A percentile compares a stretch with the other conserved stretches of the same genome.
These are phyloP conservation scores for Tulasnella sp. DNA, from an alignment of 768 basidiomycete genomes.

Conservation along the genomic window DNA sequence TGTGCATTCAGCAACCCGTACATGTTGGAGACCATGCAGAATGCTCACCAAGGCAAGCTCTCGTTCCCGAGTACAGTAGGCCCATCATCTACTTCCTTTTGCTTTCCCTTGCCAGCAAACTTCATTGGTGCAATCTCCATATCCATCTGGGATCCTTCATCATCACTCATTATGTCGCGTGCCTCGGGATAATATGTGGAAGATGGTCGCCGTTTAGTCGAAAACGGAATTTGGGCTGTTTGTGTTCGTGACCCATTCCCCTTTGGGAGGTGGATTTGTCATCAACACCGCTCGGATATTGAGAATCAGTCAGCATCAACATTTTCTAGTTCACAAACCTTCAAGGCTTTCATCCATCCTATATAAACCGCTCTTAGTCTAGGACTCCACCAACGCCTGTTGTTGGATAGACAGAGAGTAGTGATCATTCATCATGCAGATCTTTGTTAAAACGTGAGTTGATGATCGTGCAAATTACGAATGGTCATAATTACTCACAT, in stretches of 20 bases:
- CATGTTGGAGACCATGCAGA: constrained; percentile 1
- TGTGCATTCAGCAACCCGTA: not conserved
- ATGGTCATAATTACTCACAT: too few species aligned
- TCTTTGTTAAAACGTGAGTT: constrained; percentile 91
- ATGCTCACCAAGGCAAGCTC: constrained; percentile 68
- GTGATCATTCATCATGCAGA: constrained; percentile 55
- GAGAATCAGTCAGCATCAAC: not conserved
- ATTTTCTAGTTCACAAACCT: not conserved
- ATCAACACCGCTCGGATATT: constrained; percentile 4
- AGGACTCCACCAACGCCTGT: constrained; percentile 74
- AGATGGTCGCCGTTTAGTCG: constrained; percentile 5
- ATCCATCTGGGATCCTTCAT: constrained; percentile 9
- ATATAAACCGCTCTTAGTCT: constrained; percentile 41
- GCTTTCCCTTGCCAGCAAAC: constrained; percentile 47
- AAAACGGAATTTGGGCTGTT: constrained; percentile 1
- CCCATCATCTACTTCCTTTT: constrained; percentile 39
- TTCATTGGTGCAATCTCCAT: not conserved
- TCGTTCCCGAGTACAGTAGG: constrained; percentile 38
- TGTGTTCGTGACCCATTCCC: too few species aligned
- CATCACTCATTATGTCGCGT: constrained; percentile 14
- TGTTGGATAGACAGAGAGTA: constrained; percentile 82
- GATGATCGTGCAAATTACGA: constrained; percentile 18
- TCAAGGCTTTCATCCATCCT: not conserved
- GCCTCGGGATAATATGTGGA: not conserved
- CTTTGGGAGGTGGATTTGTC: not conserved